These are phyloP conservation scores for Trametes elegans DNA, from an alignment of 768 basidiomycete species.

Conservation along the genomic window DNA sequence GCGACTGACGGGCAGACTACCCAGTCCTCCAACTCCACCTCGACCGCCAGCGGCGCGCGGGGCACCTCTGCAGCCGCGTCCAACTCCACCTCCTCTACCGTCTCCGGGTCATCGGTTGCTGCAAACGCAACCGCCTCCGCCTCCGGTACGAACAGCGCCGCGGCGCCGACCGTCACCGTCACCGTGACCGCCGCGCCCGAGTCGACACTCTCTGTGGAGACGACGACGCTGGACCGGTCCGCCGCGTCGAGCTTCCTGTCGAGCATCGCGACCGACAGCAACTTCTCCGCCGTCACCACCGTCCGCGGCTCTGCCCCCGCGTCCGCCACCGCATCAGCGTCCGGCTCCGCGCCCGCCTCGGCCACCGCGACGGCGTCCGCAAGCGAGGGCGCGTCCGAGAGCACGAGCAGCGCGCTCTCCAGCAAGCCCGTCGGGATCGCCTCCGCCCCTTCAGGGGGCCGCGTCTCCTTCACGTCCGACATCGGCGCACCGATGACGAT, in stretches of 20 bases:
- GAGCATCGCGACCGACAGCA: slow-evolving; percentile 31
- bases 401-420: slow-evolving; percentile 4
- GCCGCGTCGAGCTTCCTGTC: slow-evolving; percentile 42
- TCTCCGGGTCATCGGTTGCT: neutral
- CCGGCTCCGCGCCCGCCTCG: neutral
- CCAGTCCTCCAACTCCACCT: neutral
- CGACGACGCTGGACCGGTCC: slow-evolving; percentile 42
- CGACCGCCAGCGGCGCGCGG: no score
- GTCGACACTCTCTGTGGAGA: slow-evolving; percentile 29
- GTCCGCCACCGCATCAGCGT: neutral
- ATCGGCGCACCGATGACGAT: slow-evolving; percentile 4
- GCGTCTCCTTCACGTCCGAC: slow-evolving; percentile 5
- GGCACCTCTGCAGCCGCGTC: neutral
- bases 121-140: slow-evolving; percentile 28
- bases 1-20: neutral
- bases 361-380: neutral
- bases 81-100: slow-evolving; percentile 12
- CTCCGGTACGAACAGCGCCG: slow-evolving; percentile 23
- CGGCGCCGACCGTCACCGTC: slow-evolving; percentile 29
- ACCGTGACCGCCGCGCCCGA: slow-evolving; percentile 20
- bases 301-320: neutral
- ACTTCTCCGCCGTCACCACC: slow-evolving; percentile 11
- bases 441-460: neutral
- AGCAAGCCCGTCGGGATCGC: slow-evolving; percentile 8
- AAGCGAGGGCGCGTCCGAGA: neutral